phyloP scores from a whole-genome alignment of 192 early-diverging fungal species.

The Geranomyces michiganensis region DNA sequence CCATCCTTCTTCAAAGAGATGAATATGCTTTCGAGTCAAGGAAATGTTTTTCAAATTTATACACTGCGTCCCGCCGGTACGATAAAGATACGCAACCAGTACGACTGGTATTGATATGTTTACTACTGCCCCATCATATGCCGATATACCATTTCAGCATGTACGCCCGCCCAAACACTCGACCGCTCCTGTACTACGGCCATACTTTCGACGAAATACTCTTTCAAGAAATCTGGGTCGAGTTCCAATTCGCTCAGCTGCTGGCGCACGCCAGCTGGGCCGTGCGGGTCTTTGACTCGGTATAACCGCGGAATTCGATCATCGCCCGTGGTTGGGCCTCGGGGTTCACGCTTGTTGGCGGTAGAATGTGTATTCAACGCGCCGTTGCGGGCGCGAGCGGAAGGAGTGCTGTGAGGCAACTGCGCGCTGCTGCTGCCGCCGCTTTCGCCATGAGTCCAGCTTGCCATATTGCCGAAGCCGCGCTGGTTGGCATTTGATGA shows the following conservation, averaged over 20 bases:
- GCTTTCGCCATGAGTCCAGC: neutral
- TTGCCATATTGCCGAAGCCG: too few relatives aligned
- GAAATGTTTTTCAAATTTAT: too few relatives aligned
- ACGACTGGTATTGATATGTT: too few relatives aligned
- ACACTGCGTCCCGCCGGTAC: too few relatives aligned
- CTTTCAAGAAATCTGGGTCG: constrained; percentile 20
- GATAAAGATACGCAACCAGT: too few relatives aligned
- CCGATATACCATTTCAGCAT: constrained; percentile 2
- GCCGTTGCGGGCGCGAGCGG: neutral
- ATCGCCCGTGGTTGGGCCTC: neutral
- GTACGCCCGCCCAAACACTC: constrained; percentile 21
- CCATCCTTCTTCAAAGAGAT: too few relatives aligned
- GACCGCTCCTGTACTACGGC: constrained; percentile 13
- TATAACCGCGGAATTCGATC: too few relatives aligned
- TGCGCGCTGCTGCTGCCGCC: neutral
- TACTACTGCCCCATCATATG: neutral
- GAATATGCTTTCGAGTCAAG: too few relatives aligned
- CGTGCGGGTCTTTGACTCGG: too few relatives aligned
- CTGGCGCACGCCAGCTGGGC: constrained; percentile 3
- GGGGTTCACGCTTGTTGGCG: neutral
- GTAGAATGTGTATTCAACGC: neutral
- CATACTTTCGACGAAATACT: constrained; percentile 28
- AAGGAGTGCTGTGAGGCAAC: neutral
- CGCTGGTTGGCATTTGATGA: too few relatives aligned
- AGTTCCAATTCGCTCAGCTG: constrained; percentile 14